Evolutionary conservation across 2,329 filamentous ascomycete species (phyloP), one percentile per base, ranked within the genome.

Genomic region (Biscogniauxia sp.): DNA sequence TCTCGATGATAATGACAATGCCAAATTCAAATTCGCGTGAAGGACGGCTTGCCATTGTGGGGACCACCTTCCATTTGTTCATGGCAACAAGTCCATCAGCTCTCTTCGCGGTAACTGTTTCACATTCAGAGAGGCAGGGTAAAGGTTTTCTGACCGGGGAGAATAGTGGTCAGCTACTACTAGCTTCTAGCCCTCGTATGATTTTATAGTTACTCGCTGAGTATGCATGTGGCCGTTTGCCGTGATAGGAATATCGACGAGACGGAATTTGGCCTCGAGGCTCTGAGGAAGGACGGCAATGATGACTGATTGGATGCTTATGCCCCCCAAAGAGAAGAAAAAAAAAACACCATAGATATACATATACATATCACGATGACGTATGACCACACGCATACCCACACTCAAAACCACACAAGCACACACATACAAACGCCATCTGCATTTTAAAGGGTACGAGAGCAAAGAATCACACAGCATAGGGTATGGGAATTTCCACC

Each of bases 1-100:
- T 61, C 68, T 83, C 20, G 79, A 79, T 50, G 78, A 78, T 53
- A 75, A 78, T 57, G 73, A 76, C 54, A 72, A 78, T 57, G 73
- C 76, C 54, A 72, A 73, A 61, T 63, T 71, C 58, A 71, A 68
- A 58, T 53, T 69, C 55, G 58, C 58, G 17, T 69, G 67, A 58
- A 41, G 37, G 17, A n/a, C 17, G 15, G 37, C 37, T 45, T 52
- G 8, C 51, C 8, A 19, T 52, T 20, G 17, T 17, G 19, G 51
- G 20, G 51, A 52, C 11, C 19, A n/a, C 37, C 37, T 45, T 45
- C 37, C 37, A 9, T n/a, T 45, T 45, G 2, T 15, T 45, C 2
- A 15, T 45, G 11, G 37, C 15, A 45, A 45, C 2, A 45, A 45
- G 17, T 45, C 11, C 37, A n/a, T 17, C 37, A n/a, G 37, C 37